Conservation (phyloP, 2,329 filamentous ascomycete species). For the Talaromyces piceae region DNA sequence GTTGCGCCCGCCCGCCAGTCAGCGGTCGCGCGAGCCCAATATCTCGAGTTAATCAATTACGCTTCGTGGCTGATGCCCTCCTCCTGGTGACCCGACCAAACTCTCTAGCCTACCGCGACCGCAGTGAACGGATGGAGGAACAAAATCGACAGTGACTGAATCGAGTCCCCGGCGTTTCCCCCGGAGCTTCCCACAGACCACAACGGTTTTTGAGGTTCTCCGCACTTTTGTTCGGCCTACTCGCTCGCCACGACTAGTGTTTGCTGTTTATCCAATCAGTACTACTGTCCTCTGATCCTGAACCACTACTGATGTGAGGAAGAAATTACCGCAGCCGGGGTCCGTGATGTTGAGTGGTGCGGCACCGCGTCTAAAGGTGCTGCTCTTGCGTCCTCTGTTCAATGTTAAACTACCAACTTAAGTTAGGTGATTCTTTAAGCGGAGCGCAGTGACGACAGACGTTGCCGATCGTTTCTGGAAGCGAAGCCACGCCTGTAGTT, state of each 20-base stretch:
- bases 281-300: no score
- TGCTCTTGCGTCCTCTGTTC: no score
- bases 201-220: no score
- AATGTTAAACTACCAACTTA: no score
- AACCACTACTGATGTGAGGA: no score
- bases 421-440: no score
- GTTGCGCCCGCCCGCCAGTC: background rate
- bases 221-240: background rate
- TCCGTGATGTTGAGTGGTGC: background rate
- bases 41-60: background rate
- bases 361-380: background rate
- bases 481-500: background rate
- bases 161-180: background rate
- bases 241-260: background rate
- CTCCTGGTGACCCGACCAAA: no score
- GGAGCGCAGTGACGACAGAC: slow-evolving; percentile 2
- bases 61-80: background rate
- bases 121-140: no score
- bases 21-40: background rate
- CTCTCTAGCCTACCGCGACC: no score
- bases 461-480: slow-evolving; percentile 4
- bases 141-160: background rate
- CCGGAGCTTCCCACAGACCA: background rate
- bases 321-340: no score
- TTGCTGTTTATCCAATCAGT: no score